These are phyloP conservation scores for Prototheca cutis DNA, from an alignment of 163 green algal genomes.

Conservation along the genomic window DNA sequence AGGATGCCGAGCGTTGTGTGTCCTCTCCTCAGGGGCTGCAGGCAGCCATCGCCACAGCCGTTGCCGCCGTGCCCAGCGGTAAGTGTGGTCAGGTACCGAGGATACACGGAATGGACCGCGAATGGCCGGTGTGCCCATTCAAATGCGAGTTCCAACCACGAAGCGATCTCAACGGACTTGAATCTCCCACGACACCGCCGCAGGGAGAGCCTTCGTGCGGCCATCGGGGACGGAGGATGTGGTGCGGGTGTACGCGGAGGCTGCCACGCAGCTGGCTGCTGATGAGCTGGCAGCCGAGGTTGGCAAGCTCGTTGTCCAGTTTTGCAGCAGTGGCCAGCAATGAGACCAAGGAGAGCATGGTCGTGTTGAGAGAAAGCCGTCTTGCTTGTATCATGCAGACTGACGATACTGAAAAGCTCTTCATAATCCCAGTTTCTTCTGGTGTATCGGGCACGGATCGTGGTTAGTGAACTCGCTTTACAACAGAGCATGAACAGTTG, in stretches of 20 bases:
- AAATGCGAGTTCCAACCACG: too few species aligned
- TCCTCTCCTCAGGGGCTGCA: conserved; percentile 61
- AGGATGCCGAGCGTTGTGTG: conserved; percentile 66
- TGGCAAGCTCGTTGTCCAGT: neutral
- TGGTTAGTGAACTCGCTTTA: too few species aligned
- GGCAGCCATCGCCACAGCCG: conserved; percentile 57
- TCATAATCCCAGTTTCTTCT: too few species aligned
- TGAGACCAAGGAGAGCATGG: neutral
- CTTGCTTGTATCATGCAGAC: too few species aligned
- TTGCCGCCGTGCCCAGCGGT: conserved; percentile 32
- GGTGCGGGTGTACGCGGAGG: conserved; percentile 94
- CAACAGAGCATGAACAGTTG: too few species aligned
- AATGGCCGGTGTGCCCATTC: too few species aligned
- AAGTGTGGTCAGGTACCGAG: too few species aligned
- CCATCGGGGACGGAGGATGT: conserved; percentile 95
- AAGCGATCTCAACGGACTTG: neutral
- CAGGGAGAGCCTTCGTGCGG: conserved; percentile 73
- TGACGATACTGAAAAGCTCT: too few species aligned
- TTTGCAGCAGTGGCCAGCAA: too few species aligned
- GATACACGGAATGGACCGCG: too few species aligned
- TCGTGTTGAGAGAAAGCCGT: too few species aligned
- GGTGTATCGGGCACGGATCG: too few species aligned
- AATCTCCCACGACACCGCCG: neutral
- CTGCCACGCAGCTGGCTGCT: conserved; percentile 23
- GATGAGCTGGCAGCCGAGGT: neutral